Evolutionary conservation across 306 rosid genomes (phyloP).

Genomic region (Cicer pinnatifidum): DNA sequence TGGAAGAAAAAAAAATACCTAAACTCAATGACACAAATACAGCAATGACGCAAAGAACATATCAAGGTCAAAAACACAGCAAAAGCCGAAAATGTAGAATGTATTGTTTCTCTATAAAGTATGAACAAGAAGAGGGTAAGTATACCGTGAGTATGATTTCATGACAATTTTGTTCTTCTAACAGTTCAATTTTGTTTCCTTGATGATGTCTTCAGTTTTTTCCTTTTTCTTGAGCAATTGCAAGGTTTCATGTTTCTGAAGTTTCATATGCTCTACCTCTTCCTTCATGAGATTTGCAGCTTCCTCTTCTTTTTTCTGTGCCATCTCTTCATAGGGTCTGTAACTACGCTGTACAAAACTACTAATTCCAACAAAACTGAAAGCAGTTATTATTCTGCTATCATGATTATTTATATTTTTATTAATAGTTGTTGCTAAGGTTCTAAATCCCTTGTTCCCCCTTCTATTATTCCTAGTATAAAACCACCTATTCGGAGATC

Average conservation of each 20-base stretch:
- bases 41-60: too few species aligned
- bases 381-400: background rate
- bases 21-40: too few species aligned
- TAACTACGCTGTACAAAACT: background rate
- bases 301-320: constrained; percentile 79
- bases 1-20: too few species aligned
- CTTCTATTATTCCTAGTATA: background rate
- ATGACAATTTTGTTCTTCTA: constrained; percentile 52
- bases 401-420: background rate
- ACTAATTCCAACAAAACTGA: background rate
- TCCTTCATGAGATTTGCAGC: constrained; percentile 65
- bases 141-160: too few species aligned
- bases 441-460: background rate
- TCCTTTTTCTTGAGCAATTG: constrained; percentile 87
- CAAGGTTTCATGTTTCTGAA: constrained; percentile 87
- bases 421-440: background rate
- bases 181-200: constrained; percentile 72
- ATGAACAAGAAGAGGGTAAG: too few species aligned
- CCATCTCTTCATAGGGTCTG: constrained; percentile 41
- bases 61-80: too few species aligned
- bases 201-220: constrained; percentile 77
- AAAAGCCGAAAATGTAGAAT: too few species aligned
- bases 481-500: background rate
- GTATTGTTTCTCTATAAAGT: too few species aligned
- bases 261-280: constrained; percentile 78